A percentile compares a stretch with the other conserved stretches of the same genome.
These are phyloP conservation scores for Condylostoma magnum DNA, from an alignment of 169 alveolate species.

Conservation along the genomic window DNA sequence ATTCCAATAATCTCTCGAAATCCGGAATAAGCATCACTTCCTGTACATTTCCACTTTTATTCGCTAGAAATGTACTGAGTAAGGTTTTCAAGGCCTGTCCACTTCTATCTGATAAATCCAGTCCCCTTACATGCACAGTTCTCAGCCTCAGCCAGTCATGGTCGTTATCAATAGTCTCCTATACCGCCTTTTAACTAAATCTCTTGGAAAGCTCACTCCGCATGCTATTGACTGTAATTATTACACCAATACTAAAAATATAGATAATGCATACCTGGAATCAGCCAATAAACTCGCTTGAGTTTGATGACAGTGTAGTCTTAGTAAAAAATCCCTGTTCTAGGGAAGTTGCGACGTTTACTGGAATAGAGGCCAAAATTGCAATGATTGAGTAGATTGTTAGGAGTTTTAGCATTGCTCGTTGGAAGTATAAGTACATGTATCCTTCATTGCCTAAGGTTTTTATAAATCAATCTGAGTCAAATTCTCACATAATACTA, in stretches of 20 bases:
- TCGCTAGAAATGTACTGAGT: conserved; percentile 23
- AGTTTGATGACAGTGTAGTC: conserved; percentile 14
- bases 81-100: conserved; percentile 39
- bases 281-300: conserved; percentile 25
- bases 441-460: conserved; percentile 58
- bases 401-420: conserved; percentile 34
- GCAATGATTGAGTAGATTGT: conserved; percentile 41
- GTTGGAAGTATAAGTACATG: conserved; percentile 45
- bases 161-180: conserved; percentile 36
- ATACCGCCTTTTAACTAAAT: conserved; percentile 12
- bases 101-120: conserved; percentile 46
- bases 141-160: conserved; percentile 54
- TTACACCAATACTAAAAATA: neutral
- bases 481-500: conserved; percentile 18
- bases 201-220: neutral
- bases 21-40: conserved; percentile 54
- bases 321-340: conserved; percentile 25
- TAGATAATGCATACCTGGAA: conserved; percentile 28
- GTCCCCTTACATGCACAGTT: conserved; percentile 60
- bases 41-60: conserved; percentile 34
- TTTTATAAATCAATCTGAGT: conserved; percentile 39
- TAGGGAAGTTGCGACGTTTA: conserved; percentile 18
- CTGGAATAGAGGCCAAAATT: conserved; percentile 30
- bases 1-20: conserved; percentile 39
- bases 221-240: neutral